A percentile compares a stretch with the other conserved stretches of the same genome.
Conservation (phyloP, 352 stramenopile species). For the Thalassiosira hispida region DNA sequence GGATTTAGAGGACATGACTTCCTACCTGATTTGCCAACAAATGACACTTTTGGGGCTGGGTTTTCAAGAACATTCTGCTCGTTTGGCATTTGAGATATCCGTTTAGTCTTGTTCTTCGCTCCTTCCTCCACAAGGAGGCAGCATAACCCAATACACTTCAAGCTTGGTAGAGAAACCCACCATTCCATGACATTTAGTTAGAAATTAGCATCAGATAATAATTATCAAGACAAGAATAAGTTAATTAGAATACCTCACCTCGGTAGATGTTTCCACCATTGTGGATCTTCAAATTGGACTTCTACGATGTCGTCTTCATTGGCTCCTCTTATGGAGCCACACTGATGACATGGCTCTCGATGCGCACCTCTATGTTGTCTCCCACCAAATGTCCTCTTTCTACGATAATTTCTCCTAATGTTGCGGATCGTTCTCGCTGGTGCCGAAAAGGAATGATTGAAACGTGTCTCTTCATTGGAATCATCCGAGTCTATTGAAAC, state of each 20-base stretch:
- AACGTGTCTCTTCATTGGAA: constrained; percentile 37
- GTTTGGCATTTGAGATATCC: background rate
- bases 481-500: constrained; percentile 49
- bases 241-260: too few species aligned
- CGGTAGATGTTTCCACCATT: constrained; percentile 83
- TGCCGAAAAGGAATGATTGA: constrained; percentile 47
- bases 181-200: too few species aligned
- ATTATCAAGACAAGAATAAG: too few species aligned
- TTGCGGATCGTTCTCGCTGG: constrained; percentile 36
- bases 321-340: background rate
- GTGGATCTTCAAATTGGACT: constrained; percentile 85
- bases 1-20: constrained; percentile 13
- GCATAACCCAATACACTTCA: constrained; percentile 84
- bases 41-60: constrained; percentile 34
- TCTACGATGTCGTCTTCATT: constrained; percentile 42
- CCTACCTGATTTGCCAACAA: constrained; percentile 3
- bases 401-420: constrained; percentile 23
- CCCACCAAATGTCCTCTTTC: constrained; percentile 33
- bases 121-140: constrained; percentile 70
- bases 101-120: background rate
- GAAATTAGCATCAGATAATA: too few species aligned
- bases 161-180: constrained; percentile 71
- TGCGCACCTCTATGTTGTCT: background rate
- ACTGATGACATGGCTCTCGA: constrained; percentile 1
- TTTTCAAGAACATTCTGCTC: background rate